phyloP scores from a whole-genome alignment of 2,329 filamentous ascomycete genomes.

The Pseudogymnoascus sp. region DNA sequence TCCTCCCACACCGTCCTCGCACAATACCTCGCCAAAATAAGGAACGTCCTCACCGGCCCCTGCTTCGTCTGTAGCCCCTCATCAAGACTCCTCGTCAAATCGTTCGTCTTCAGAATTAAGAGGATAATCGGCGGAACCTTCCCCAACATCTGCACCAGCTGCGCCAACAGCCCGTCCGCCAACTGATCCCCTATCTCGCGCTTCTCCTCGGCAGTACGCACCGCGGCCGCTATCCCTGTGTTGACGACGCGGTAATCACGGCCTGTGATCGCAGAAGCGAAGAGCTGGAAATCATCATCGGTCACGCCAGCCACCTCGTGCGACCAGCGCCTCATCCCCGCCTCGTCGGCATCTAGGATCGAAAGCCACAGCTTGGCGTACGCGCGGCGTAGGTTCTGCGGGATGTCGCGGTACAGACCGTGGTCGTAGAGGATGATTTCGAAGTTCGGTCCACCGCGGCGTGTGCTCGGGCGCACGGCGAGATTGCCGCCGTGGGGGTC shows the following conservation, averaged over 20 bases:
- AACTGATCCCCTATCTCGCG: conserved; percentile 76
- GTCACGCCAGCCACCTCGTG: conserved; percentile 81
- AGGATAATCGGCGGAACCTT: conserved; percentile 87
- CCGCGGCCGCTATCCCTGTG: conserved; percentile 42
- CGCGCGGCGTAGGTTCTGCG: conserved; percentile 63
- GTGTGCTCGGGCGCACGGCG: conserved; percentile 60
- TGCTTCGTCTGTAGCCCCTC: conserved; percentile 74
- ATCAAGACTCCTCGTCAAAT: conserved; percentile 86
- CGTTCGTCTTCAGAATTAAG: conserved; percentile 94
- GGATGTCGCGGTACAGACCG: conserved; percentile 90
- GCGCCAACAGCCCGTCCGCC: conserved; percentile 78
- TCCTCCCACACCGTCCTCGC: conserved; percentile 57
- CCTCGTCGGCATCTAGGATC: conserved; percentile 81
- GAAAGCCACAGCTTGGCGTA: conserved; percentile 98
- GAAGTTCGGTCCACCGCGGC: conserved; percentile 62
- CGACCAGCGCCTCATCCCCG: conserved; percentile 78
- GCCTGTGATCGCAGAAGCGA: conserved; percentile 92
- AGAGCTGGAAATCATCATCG: conserved; percentile 87
- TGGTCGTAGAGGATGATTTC: conserved; percentile 96
- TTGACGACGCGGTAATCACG: conserved; percentile 75
- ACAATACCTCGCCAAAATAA: conserved; percentile 62
- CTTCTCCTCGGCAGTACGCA: conserved; percentile 66
- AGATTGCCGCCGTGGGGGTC: conserved; percentile 96
- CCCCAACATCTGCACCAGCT: conserved; percentile 80
- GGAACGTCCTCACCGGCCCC: conserved; percentile 55